Evolutionary conservation across 2,329 filamentous ascomycete genomes (phyloP), one percentile per base, ranked within the genome.

Genomic region (Monilinia vaccinii-corymbosi): DNA sequence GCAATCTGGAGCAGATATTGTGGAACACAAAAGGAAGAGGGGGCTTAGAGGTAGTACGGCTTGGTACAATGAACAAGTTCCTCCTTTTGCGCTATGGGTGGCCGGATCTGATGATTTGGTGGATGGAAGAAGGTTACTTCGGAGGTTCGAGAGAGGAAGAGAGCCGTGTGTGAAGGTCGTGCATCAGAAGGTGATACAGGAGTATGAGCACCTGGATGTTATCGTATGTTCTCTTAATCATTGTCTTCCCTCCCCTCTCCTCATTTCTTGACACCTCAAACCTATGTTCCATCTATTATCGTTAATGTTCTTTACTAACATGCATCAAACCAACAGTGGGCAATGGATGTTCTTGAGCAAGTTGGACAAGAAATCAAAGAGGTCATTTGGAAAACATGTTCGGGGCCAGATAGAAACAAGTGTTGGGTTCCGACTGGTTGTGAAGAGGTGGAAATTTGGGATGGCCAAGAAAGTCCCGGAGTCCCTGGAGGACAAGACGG

Each of bases 181-280:
- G 5, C 89, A 96, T 74, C 81, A 82, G 64, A 95, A 90, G 71
- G 78, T 95, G 25, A 88, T 97, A 47, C 84, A 89, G 3, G 89
- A 87, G 50, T 96, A 96, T 71, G 93, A 97, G 75, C 93, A 97
- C 74, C 79, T 97, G 5, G 93, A 97, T 74, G 90, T 97, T 1
- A 84, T 97, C 42, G 57, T 60, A 55, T 40, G 57, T 60, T 32
- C 16, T n/a, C 8, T 16, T n/a, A 18, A 31, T 14, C 1, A 14
- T n/a, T 16, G 1, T 13, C 25, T 36, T 28, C 0, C 18, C 4
- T 3, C 14, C 18, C 11, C 16, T 16, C n/a, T 10, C 18, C 34
- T 11, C 5, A 25, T 16, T 25, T 10, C 18, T 38, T 14, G n/a
- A 13, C 6, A 28, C 13, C 21, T 31, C 23, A 8, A 34, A 3